Evolutionary conservation across 306 rosid species (phyloP), one percentile per base, ranked within the genome.

Genomic region (Castanea crenata): DNA sequence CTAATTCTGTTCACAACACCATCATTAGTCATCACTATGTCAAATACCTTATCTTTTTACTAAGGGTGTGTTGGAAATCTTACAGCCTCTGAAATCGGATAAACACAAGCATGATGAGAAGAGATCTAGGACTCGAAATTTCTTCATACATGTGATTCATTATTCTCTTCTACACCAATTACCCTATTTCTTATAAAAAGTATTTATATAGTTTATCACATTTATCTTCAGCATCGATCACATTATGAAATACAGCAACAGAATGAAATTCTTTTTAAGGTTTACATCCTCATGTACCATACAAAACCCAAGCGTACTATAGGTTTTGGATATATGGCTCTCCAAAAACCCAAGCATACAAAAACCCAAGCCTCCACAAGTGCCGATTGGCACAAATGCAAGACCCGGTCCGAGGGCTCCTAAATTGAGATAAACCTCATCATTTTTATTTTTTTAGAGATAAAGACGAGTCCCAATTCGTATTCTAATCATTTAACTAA

Each of bases 21-120:
- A 25, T 25, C 27, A 1, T 25, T 1, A 25, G 27, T 25, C 27
- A 25, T 25, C 27, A 19, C 18, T 78, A 63, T 8, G 41, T 35
- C 41, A 25, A 35, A 35, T 29, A 83, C 61, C 87, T 83, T 83
- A 79, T 83, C 78, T 71, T 78, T 29, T 25, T 25, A 25, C 9
- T 49, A 73, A 10, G 16, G 31, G 71, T 56, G 83, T 75, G 57
- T 46, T 83, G 81, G 80, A 71, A 65, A 70, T 70, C 21, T 63
- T 69, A 75, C 57, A 71, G 76, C 83, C 83, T 32, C 23, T 71
- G 46, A 56, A 76, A 61, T 71, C 7, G 81, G 87, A 79, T 79
- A 75, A 63, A 78, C 77, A 46, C 72, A 7, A 77, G 31, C 14
- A 4, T 21, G 68, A 31, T 35, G 27, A 25, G 27, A 25, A 25